Percentiles rank a stretch among this genome's conserved stretches.
Conservation (phyloP, 169 alveolate genomes). For the Plasmodium chabaudi region DNA sequence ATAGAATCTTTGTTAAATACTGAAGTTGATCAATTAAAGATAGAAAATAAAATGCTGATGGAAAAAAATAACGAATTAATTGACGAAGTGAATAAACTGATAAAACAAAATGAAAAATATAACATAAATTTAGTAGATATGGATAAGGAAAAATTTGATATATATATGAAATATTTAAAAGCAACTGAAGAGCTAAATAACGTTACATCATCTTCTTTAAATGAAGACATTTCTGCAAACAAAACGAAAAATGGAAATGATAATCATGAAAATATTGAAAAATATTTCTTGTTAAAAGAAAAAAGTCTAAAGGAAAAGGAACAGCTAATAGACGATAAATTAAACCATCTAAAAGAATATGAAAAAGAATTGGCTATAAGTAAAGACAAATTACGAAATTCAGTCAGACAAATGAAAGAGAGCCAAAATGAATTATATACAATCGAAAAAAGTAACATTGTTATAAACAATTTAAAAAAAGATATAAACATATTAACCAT, state of each 20-base stretch:
- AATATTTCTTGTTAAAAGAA: neutral
- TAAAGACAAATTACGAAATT: neutral
- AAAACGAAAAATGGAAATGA: neutral
- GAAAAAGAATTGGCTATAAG: neutral
- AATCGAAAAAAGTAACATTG: neutral
- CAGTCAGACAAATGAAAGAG: neutral
- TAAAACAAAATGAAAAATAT: conserved; percentile 59
- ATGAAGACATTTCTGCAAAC: neutral
- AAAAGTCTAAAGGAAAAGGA: conserved; percentile 18
- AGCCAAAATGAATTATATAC: neutral
- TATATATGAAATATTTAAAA: conserved; percentile 55
- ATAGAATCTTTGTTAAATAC: conserved; percentile 20
- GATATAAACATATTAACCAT: conserved; percentile 36
- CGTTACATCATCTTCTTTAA: conserved; percentile 7
- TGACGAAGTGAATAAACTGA: conserved; percentile 23
- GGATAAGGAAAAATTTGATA: conserved; percentile 66
- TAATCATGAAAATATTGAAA: neutral
- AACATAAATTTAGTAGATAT: conserved; percentile 47
- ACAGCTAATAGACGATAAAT: neutral
- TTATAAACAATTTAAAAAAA: neutral
- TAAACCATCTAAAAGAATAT: neutral
- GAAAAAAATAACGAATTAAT: conserved; percentile 30
- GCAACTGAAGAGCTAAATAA: conserved; percentile 37
- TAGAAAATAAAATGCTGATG: conserved; percentile 18
- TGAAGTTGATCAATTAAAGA: conserved; percentile 46